Conservation (phyloP, 495 filamentous ascomycete genomes). For the Evernia prunastri region DNA sequence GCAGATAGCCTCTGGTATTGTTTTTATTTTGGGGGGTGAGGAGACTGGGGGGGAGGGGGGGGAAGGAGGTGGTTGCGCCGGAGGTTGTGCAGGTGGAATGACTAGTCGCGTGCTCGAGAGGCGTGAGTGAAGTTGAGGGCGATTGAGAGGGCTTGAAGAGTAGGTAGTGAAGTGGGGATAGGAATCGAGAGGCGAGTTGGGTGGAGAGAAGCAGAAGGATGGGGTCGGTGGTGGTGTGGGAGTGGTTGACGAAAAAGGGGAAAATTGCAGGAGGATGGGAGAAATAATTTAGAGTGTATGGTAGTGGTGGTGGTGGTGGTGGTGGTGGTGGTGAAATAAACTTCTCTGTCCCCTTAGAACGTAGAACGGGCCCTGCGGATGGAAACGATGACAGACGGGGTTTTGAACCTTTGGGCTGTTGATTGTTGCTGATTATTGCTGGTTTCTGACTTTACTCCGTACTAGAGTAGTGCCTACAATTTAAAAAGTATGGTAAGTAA, state of each 20-base stretch:
- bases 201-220: neutral
- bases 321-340: neutral
- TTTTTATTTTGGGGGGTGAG: too few relatives aligned
- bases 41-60: neutral
- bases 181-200: neutral
- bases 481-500: too few relatives aligned
- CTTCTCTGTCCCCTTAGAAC: constrained; percentile 2
- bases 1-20: neutral
- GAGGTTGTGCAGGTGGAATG: neutral
- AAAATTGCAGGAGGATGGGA: constrained; percentile 9
- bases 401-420: neutral
- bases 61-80: neutral
- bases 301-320: too few relatives aligned
- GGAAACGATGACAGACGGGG: neutral
- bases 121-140: neutral
- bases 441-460: too few relatives aligned
- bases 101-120: neutral
- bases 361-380: neutral
- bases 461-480: too few relatives aligned
- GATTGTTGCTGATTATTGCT: too few relatives aligned
- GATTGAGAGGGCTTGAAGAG: neutral
- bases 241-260: neutral
- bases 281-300: constrained; percentile 5
- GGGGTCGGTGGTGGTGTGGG: neutral
- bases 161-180: neutral